Conservation (phyloP, 148 eudicot species). For the Hydrangea macrophylla region DNA sequence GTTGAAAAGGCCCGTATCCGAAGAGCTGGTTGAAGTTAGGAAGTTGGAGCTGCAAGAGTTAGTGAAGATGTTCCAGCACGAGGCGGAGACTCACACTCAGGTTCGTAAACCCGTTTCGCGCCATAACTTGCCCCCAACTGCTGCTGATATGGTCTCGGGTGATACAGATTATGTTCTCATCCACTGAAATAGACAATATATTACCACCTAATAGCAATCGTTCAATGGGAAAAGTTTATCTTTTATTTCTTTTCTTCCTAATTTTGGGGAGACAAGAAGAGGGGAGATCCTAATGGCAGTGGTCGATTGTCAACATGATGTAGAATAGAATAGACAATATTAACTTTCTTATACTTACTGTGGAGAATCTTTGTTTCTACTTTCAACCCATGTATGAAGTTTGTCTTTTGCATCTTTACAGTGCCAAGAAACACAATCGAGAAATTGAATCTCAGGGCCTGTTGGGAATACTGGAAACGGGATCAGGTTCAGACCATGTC, state of each 20-base stretch:
- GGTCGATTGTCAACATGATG: too few relatives aligned
- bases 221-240: neutral
- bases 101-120: conserved; percentile 55
- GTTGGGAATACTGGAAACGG: too few relatives aligned
- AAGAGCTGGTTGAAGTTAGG: conserved; percentile 70
- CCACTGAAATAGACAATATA: conserved; percentile 13
- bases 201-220: neutral
- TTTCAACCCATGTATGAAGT: too few relatives aligned
- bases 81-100: conserved; percentile 93
- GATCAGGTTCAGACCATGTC: too few relatives aligned
- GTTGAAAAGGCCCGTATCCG: conserved; percentile 60
- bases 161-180: conserved; percentile 68
- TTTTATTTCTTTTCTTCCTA: neutral
- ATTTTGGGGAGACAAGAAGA: neutral
- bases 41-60: conserved; percentile 78
- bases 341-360: too few relatives aligned
- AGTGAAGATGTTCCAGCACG: conserved; percentile 92
- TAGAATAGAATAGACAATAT: too few relatives aligned
- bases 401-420: too few relatives aligned
- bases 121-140: conserved; percentile 43
- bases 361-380: too few relatives aligned
- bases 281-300: neutral
- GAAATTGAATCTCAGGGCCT: too few relatives aligned
- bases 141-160: conserved; percentile 33
- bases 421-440: too few relatives aligned